A percentile compares a stretch with the other conserved stretches of the same genome.
These are phyloP conservation scores for Talaromyces sp. DNA, from an alignment of 2,329 filamentous ascomycete genomes.

Conservation along the genomic window DNA sequence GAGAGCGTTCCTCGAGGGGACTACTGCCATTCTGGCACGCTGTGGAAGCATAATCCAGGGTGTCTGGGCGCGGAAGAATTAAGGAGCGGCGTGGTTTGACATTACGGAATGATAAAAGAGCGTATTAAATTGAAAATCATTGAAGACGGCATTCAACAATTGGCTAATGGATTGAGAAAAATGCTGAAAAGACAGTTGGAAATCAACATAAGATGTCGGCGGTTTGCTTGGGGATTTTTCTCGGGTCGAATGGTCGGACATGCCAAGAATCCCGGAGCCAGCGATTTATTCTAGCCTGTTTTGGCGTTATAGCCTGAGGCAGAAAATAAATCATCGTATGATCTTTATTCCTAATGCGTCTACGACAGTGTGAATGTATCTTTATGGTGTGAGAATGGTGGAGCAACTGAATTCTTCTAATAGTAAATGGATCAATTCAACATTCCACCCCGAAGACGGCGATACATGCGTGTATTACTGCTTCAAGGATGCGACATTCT, in stretches of 20 bases:
- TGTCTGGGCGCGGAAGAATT: neutral
- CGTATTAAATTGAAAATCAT: neutral
- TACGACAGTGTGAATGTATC: neutral
- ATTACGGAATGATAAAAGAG: constrained; percentile 2
- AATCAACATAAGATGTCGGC: neutral
- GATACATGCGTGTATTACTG: neutral
- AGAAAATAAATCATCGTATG: neutral
- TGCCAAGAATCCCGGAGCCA: constrained; percentile 8
- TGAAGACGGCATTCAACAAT: neutral
- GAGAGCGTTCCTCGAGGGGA: constrained; percentile 45
- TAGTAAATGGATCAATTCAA: neutral
- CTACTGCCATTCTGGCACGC: constrained; percentile 27
- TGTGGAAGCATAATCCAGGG: constrained; percentile 30
- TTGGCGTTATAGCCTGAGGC: neutral
- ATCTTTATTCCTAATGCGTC: neutral
- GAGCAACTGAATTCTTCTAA: neutral
- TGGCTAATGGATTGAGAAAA: neutral
- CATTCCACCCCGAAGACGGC: neutral
- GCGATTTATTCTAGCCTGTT: neutral
- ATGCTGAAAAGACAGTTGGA: neutral
- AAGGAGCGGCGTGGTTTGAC: neutral
- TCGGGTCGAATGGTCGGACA: neutral
- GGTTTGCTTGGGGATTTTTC: constrained; percentile 2
- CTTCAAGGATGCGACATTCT: neutral
- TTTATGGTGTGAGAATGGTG: neutral